Evolutionary conservation across 176 grass and related monocot genomes (phyloP), one percentile per base, ranked within the genome.

Genomic region (Alloteropsis semialata): DNA sequence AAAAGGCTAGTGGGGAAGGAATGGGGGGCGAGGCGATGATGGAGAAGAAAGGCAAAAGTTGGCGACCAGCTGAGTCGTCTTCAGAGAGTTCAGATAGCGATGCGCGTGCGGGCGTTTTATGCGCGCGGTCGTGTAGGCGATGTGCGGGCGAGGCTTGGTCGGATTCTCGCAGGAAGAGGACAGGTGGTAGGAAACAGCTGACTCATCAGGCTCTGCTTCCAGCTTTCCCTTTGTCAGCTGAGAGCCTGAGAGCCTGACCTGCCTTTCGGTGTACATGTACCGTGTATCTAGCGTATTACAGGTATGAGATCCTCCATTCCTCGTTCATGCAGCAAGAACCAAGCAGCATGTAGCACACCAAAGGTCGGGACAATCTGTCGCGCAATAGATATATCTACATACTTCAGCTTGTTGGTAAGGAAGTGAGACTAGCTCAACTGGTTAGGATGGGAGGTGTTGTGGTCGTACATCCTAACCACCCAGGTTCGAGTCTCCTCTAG

Each of bases 61-160:
- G 83, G 72, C 37, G 44, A 71, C 45, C 82, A 51, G 76, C 53
- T 15, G 77, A 15, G 39, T 33, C 57, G 50, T 41, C 53, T 75
- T 75, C 77, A 50, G 65, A 25, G 66, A 64, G 58, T 16, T 42
- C 60, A 78, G 76, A 80, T 30, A 0, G 65, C 55, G 0, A 18
- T 14, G 78, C 45, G 65, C 88, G 83, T 78, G 88, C 83, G 78
- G 72, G 55, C 83, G 78, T 82, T 86, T 86, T 90, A 86, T 90
- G 68, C 67, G 69, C 60, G 80, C 9, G 68, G 22, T 55, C 32
- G 65, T 25, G 77, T 45, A 33, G 21, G 64, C 36, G 64, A 54
- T 57, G 19, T 5, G n/a, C 6, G 19, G 3, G n/a, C 6, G n/a
- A 45, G 15, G 24, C 12, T 4, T 42, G 9, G 49, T 21, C 24